phyloP scores from a whole-genome alignment of 306 rosid species.

The Senna siamea region DNA sequence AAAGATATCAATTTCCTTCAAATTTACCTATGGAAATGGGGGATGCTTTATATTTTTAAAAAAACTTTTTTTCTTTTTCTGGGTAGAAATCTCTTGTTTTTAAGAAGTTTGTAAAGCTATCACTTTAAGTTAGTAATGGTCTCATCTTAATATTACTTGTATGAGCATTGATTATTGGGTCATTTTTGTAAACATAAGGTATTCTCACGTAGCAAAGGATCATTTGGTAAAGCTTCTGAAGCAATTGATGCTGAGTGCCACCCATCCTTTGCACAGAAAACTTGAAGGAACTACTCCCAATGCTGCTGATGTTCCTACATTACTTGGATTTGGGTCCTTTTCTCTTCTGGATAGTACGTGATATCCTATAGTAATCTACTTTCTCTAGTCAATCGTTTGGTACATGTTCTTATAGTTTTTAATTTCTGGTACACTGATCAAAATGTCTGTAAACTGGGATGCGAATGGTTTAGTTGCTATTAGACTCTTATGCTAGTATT shows the following conservation, averaged over 20 bases:
- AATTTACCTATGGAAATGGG: slow-evolving; percentile 26
- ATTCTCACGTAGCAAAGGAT: slow-evolving; percentile 80
- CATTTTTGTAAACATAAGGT: slow-evolving; percentile 56
- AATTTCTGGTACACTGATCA: slow-evolving; percentile 18
- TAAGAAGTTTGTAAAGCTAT: slow-evolving; percentile 8
- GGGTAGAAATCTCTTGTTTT: neutral
- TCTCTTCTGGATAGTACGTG: slow-evolving; percentile 83
- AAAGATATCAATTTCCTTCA: slow-evolving; percentile 16
- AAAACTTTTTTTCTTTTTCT: neutral
- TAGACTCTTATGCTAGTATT: neutral
- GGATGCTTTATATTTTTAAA: slow-evolving; percentile 24
- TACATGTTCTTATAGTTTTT: slow-evolving; percentile 12
- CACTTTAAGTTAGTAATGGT: slow-evolving; percentile 15
- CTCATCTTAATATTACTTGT: slow-evolving; percentile 19
- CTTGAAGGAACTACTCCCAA: slow-evolving; percentile 62
- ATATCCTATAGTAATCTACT: slow-evolving; percentile 41
- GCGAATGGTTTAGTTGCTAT: neutral
- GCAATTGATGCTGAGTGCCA: slow-evolving; percentile 59
- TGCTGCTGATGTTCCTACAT: slow-evolving; percentile 90
- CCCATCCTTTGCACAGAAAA: slow-evolving; percentile 58
- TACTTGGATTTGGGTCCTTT: slow-evolving; percentile 86
- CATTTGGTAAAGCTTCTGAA: slow-evolving; percentile 88
- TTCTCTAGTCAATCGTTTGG: slow-evolving; percentile 32
- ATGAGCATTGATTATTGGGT: slow-evolving; percentile 34
- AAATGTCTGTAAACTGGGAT: slow-evolving; percentile 25